Percentiles rank a stretch among this genome's conserved stretches.
phyloP scores from a whole-genome alignment of 192 early-diverging fungal species.

The Mortierella hygrophila region DNA sequence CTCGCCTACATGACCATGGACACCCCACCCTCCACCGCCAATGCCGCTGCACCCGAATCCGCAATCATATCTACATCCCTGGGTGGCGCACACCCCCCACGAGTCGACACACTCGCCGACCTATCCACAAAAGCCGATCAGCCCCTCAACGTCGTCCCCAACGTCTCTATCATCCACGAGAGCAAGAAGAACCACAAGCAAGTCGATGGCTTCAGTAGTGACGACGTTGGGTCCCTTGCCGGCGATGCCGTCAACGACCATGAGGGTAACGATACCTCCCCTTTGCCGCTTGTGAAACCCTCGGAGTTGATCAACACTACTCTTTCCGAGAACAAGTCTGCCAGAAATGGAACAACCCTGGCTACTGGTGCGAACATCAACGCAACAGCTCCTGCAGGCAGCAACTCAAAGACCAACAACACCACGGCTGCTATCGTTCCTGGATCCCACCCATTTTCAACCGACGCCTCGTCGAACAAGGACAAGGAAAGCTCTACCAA shows the following conservation, averaged over 20 bases:
- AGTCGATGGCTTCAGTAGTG: not conserved
- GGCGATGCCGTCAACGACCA: constrained; percentile 32
- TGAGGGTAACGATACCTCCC: not conserved
- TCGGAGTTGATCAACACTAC: constrained; percentile 20
- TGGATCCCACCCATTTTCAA: not conserved
- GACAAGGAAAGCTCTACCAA: not conserved
- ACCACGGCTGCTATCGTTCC: not conserved
- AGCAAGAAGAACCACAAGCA: not conserved
- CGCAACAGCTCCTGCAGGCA: not conserved
- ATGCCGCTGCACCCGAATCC: not conserved
- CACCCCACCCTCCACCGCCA: not conserved
- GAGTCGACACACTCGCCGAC: constrained; percentile 6
- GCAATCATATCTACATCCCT: not conserved
- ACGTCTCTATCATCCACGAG: not conserved
- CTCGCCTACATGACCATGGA: constrained; percentile 19
- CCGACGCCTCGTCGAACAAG: not conserved
- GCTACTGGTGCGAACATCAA: not conserved
- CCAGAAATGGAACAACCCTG: not conserved
- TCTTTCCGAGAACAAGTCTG: not conserved
- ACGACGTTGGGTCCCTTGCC: constrained; percentile 9
- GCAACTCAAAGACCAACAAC: not conserved
- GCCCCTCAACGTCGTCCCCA: constrained; percentile 20
- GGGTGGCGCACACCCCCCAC: not conserved
- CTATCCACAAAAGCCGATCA: constrained; percentile 23
- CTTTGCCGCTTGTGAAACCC: constrained; percentile 1